Conservation (phyloP, 2,329 filamentous ascomycete species). For the Pseudogymnoascus sp. region DNA sequence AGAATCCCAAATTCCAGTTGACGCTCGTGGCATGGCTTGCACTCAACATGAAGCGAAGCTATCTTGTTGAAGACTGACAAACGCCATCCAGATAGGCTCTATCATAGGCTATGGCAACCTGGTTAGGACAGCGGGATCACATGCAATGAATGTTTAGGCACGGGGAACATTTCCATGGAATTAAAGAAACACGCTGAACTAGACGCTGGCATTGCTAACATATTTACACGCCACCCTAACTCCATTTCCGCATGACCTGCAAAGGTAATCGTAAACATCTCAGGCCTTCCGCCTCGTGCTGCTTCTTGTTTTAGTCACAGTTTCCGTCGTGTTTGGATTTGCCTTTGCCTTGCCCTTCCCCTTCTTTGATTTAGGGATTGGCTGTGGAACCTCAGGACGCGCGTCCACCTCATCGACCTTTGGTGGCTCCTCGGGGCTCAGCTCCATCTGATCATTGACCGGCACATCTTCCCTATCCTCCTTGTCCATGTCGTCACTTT, state of each 20-base stretch:
- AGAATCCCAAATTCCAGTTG: neutral
- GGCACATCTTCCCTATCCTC: conserved; percentile 21
- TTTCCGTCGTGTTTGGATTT: conserved; percentile 32
- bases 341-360: conserved; percentile 32
- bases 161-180: neutral
- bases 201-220: neutral
- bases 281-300: neutral
- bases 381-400: conserved; percentile 2
- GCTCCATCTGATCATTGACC: conserved; percentile 17
- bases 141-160: neutral
- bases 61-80: neutral
- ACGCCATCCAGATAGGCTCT: neutral
- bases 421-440: conserved; percentile 19
- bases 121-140: neutral
- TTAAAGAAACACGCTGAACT: neutral
- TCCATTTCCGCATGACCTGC: neutral
- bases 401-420: conserved; percentile 16
- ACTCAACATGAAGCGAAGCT: neutral
- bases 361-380: conserved; percentile 14
- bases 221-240: neutral
- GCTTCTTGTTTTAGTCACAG: conserved; percentile 4
- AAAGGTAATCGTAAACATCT: neutral
- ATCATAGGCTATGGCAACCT: neutral
- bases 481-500: conserved; percentile 33
- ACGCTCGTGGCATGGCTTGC: neutral